Base-by-base conservation (phyloP, 805 yeast species). In the Zygosaccharomyces rouxii region DNA sequence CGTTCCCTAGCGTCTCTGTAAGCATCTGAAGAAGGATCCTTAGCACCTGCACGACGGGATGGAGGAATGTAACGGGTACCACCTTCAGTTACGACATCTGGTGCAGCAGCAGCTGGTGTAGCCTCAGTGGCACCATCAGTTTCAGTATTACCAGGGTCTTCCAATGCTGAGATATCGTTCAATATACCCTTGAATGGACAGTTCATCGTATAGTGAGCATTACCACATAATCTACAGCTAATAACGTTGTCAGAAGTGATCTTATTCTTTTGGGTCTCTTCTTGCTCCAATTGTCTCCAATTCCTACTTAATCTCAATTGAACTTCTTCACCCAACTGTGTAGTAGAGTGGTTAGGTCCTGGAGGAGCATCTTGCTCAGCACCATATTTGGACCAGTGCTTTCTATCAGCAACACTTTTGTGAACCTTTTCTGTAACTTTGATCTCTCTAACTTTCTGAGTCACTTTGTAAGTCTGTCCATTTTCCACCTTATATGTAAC, bases 141-240 rank as follows among this genome's bases (percentile, higher is more conserved):
- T 33, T 59, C 63, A 21, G 58, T 59, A 37, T 72, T 62, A 38
- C 68, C 65, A 35, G 66, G 63, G 41, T 67, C 68, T 49, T 67
- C 66, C 37, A 67, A 60, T 7, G 78, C 74, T 30, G 75, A 72
- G 33, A 72, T 69, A 46, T 75, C 74, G 41, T 72, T 87, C 67
- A 92, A 75, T 33, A 94, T 86, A 61, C 85, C 95, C 74, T 86
- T 90, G 79, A 81, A 89, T 55, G 99, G 99, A 86, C 99, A 94
- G 73, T 85, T 84, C 68, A 89, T 74, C 37, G 97, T 86, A 79
- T 83, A 87, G 77, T 94, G 99, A 58, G 81, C 85, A 65, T 96
- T 97, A 52, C 86, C 86, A 84, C 99, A 94, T 47, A 78, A 73
- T 79, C 97, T 87, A 80, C 99, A 94, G 59, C 71, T 73, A 55